Evolutionary conservation across 495 filamentous ascomycete genomes (phyloP).

Genomic region (Parathielavia appendiculata): DNA sequence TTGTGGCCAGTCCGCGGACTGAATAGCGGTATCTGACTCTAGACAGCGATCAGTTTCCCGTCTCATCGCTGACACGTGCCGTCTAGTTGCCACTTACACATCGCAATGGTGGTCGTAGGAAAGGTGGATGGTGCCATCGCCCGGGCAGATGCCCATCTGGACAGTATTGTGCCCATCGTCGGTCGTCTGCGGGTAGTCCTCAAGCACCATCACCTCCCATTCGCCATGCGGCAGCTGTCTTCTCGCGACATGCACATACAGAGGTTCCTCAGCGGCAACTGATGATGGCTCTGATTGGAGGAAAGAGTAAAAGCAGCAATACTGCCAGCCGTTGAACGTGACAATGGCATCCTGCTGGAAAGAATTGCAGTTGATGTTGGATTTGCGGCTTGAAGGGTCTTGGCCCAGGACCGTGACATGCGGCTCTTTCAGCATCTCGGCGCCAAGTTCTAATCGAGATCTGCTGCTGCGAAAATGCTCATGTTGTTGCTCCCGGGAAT

Average conservation of each 20-base stretch:
- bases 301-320: conserved; percentile 41
- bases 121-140: conserved; percentile 47
- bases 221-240: conserved; percentile 31
- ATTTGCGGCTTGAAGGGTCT: conserved; percentile 36
- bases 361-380: conserved; percentile 39
- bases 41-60: conserved; percentile 11
- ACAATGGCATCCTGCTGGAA: conserved; percentile 43
- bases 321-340: conserved; percentile 42
- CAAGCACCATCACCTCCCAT: conserved; percentile 43
- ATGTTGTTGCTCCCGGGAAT: background rate
- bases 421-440: conserved; percentile 27
- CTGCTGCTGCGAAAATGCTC: background rate
- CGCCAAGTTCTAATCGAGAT: background rate
- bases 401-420: conserved; percentile 30
- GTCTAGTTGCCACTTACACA: conserved; percentile 19
- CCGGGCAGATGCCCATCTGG: conserved; percentile 44
- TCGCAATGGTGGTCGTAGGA: conserved; percentile 45
- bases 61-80: background rate
- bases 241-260: conserved; percentile 43
- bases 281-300: conserved; percentile 15
- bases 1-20: conserved; percentile 30
- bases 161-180: conserved; percentile 49
- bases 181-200: conserved; percentile 45
- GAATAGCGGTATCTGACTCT: conserved; percentile 44
- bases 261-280: conserved; percentile 24